Conservation (phyloP, 2,329 filamentous ascomycete genomes). For the Claviceps humidiphila region DNA sequence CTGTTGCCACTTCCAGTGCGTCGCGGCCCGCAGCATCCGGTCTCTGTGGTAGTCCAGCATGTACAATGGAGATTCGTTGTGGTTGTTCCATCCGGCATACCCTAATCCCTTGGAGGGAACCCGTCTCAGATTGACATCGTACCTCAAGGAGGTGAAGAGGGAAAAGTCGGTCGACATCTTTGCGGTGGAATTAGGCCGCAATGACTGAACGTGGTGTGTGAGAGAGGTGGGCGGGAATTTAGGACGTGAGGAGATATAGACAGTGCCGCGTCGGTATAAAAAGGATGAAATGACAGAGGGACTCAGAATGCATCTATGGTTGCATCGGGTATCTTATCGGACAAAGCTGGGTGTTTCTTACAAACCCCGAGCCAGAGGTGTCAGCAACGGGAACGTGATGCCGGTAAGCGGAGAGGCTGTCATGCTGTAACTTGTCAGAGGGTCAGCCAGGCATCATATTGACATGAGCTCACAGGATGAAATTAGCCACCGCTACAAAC, state of each 20-base stretch:
- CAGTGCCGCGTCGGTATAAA: no score
- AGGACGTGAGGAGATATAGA: no score
- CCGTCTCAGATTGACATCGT: constrained; percentile 44
- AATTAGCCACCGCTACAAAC: no score
- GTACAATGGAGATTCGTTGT: constrained; percentile 52
- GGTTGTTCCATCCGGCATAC: constrained; percentile 39
- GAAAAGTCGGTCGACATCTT: constrained; percentile 35
- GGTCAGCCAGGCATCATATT: background rate
- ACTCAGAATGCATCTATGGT: no score
- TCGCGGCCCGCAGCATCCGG: constrained; percentile 55
- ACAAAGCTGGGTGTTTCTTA: no score
- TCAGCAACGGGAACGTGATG: background rate
- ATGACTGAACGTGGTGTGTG: background rate
- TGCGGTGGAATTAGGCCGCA: background rate
- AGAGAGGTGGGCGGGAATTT: no score
- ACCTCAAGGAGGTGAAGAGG: constrained; percentile 60
- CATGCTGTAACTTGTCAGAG: background rate
- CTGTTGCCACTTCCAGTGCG: constrained; percentile 39
- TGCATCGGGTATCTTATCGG: no score
- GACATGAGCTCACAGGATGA: constrained; percentile 5
- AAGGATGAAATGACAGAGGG: no score
- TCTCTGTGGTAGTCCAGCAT: constrained; percentile 69
- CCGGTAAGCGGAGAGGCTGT: background rate
- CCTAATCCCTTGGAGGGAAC: constrained; percentile 24
- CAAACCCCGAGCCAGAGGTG: no score